Percentiles rank a stretch among this genome's conserved stretches.
Evolutionary conservation across 2,329 filamentous ascomycete genomes (phyloP).

Genomic region (Scorias spongiosa): DNA sequence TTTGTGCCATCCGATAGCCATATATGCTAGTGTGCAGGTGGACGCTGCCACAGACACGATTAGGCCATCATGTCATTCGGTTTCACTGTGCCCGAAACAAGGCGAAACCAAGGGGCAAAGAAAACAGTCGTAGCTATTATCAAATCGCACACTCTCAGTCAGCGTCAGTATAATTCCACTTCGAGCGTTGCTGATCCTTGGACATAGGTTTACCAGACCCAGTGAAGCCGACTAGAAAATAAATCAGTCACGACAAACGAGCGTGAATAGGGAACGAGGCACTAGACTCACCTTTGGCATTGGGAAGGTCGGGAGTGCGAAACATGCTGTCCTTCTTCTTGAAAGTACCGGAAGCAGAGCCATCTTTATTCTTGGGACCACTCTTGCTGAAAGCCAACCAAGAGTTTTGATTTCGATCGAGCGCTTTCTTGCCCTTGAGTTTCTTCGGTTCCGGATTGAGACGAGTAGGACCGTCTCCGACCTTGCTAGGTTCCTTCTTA

Average conservation of each 20-base stretch:
- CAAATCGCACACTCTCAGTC: conserved; percentile 1
- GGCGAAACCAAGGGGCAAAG: too few relatives aligned
- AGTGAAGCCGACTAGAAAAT: conserved; percentile 68
- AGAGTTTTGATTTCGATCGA: conserved; percentile 80
- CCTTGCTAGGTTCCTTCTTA: conserved; percentile 47
- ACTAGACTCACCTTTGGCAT: conserved; percentile 58
- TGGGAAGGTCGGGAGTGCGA: conserved; percentile 71
- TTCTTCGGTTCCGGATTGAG: conserved; percentile 45
- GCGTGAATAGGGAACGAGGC: not conserved
- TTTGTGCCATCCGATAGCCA: too few relatives aligned
- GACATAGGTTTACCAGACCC: conserved; percentile 93
- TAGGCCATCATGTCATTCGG: too few relatives aligned
- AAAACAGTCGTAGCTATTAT: too few relatives aligned
- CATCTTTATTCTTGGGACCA: conserved; percentile 23
- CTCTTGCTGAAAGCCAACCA: conserved; percentile 90
- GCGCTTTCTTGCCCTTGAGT: conserved; percentile 78
- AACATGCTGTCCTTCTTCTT: conserved; percentile 82
- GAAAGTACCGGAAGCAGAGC: conserved; percentile 6
- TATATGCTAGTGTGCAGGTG: too few relatives aligned
- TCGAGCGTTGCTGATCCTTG: conserved; percentile 45
- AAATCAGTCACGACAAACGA: conserved; percentile 11
- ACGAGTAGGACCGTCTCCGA: conserved; percentile 37
- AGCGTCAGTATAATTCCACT: conserved; percentile 12
- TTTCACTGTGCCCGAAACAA: too few relatives aligned
- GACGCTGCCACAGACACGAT: too few relatives aligned